Evolutionary conservation across 768 basidiomycete species (phyloP).

Genomic region (Cytidiella melzeri): DNA sequence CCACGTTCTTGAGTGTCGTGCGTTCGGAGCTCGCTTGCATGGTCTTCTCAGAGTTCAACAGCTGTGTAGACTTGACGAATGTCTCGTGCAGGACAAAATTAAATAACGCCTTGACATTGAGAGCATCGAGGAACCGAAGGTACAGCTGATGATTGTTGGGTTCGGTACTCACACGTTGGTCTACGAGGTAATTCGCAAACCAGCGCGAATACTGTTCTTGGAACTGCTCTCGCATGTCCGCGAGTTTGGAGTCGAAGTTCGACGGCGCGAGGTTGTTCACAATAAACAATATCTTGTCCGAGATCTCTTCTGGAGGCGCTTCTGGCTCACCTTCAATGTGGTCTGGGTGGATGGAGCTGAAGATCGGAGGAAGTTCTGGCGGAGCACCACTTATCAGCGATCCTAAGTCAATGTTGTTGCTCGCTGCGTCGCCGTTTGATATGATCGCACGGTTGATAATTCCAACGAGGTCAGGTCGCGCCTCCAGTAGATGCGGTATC

Average conservation of each 20-base stretch:
- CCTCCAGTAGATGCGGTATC: conserved; percentile 82
- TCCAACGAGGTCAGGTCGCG: conserved; percentile 73
- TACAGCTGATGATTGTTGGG: conserved; percentile 97
- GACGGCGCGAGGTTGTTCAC: conserved; percentile 95
- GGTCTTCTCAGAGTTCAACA: conserved; percentile 91
- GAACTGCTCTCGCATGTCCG: conserved; percentile 83
- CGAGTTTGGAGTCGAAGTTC: conserved; percentile 85
- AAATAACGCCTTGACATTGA: conserved; percentile 61
- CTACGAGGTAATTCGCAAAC: conserved; percentile 98
- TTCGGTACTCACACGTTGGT: conserved; percentile 91
- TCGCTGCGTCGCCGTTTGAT: conserved; percentile 38
- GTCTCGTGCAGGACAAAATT: conserved; percentile 92
- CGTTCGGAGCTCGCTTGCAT: conserved; percentile 83
- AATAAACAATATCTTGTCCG: conserved; percentile 94
- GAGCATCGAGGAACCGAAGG: conserved; percentile 84
- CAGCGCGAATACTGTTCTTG: conserved; percentile 81
- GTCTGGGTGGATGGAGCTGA: conserved; percentile 77
- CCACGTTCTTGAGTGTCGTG: conserved; percentile 86
- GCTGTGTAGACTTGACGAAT: conserved; percentile 72
- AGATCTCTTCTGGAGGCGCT: conserved; percentile 77
- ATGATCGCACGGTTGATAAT: conserved; percentile 66
- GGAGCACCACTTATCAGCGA: conserved; percentile 31
- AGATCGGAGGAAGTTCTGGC: conserved; percentile 47
- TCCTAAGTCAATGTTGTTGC: conserved; percentile 33
- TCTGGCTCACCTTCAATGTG: conserved; percentile 52